Evolutionary conservation across 768 basidiomycete genomes (phyloP).

Genomic region (Asterophora parasitica): DNA sequence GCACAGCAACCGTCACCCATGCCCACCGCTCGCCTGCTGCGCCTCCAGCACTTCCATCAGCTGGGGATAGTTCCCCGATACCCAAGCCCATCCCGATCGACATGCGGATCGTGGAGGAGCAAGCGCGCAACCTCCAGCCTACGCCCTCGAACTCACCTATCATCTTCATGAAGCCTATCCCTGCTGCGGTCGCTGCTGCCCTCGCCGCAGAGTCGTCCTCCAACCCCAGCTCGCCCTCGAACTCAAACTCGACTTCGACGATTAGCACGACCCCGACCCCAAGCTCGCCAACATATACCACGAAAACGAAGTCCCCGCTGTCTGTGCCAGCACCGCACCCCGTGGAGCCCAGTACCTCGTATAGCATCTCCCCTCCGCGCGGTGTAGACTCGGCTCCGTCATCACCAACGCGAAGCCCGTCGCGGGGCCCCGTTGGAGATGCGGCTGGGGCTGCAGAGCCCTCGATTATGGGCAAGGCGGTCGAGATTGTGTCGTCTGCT

Average conservation of each 20-base stretch:
- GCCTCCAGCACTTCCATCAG: background rate
- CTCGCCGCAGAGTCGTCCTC: conserved; percentile 1
- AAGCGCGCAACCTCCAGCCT: conserved; percentile 33
- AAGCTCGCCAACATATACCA: conserved; percentile 8
- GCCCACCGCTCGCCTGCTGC: background rate
- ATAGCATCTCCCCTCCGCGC: conserved; percentile 23
- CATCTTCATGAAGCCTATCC: conserved; percentile 24
- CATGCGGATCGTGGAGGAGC: conserved; percentile 17
- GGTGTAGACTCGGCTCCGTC: conserved; percentile 11
- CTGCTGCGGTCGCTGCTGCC: conserved; percentile 14
- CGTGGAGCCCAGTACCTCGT: conserved; percentile 31
- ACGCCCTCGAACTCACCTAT: conserved; percentile 65
- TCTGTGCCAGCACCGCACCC: conserved; percentile 27
- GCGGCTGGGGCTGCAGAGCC: conserved; percentile 17
- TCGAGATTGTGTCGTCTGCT: conserved; percentile 76
- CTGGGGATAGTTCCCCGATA: background rate
- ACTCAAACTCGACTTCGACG: no score
- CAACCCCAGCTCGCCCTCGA: conserved; percentile 14
- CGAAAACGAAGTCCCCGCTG: conserved; percentile 25
- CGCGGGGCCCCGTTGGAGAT: conserved; percentile 13
- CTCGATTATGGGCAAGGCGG: conserved; percentile 49
- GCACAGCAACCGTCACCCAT: conserved; percentile 21
- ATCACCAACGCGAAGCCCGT: conserved; percentile 6
- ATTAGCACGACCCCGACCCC: no score
- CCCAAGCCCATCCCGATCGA: conserved; percentile 8